Base-by-base conservation (phyloP, 2,329 filamentous ascomycete species). In the Sporothrix mexicana region DNA sequence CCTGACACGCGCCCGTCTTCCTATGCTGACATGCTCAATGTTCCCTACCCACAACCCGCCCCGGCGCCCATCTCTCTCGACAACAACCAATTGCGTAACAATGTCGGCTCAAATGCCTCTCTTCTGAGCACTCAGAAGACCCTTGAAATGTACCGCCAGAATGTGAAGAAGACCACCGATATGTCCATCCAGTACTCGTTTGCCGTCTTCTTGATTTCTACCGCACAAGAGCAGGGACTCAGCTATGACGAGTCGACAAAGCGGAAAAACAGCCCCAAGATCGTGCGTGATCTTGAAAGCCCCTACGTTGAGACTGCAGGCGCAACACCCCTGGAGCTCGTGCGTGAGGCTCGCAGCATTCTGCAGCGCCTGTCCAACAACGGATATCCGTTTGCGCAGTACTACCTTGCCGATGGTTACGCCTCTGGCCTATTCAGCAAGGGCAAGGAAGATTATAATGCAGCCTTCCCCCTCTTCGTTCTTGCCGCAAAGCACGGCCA, bases 161-260 rank as follows among this genome's bases (percentile, higher is more conserved):
- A 98, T 79, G 93, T 98, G 73, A 98, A 98, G 84, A 99, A 99
- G 85, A 97, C 96, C 2, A 96, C 92, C 75, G 94, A 98, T 81
- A 87, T 91, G 17, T 91, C 92, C 3, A 93, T 97, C 47, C 94
- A 98, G 81, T 98, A 98, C 81, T 96, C 97, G 43, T 98, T 99
- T 82, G 96, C 96, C 1, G 88, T 98, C 51, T 97, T 97, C 81
- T 90, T 99, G 84, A 92, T 98, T 77, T 93, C 95, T 64, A 92
- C 94, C 1, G 95, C 95, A 55, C 92, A 94, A 80, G 93, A 97
- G 79, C 88, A 92, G 79, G 90, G 90, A 1, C 78, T 91, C 23
- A 85, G 88, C 74, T 80, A 83, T 62, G 83, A 86, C 1, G 85
- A 87, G 72, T 78, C 84, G 66, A 80, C 82, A 64, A 81, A 80